A percentile compares a stretch with the other conserved stretches of the same genome.
Evolutionary conservation across 169 alveolate genomes (phyloP).

Genomic region (Cyclospora cayetanensis): DNA sequence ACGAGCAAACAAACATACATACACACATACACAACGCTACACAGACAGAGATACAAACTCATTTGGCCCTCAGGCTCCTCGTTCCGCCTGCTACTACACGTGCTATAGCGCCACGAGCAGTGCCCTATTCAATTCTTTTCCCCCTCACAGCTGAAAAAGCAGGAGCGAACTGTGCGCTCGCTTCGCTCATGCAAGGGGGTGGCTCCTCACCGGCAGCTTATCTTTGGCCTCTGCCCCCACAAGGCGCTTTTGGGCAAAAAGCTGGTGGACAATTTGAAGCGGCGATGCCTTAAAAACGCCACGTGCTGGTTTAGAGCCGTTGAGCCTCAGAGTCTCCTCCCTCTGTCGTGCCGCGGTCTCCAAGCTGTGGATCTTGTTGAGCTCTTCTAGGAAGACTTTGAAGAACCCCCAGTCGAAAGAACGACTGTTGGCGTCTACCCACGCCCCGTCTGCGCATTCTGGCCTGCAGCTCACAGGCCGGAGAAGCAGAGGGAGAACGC

Average conservation of each 20-base stretch:
- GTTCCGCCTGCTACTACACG: too few relatives aligned
- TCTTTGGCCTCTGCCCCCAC: not conserved
- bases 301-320: not conserved
- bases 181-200: too few relatives aligned
- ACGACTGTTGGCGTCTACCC: conserved; percentile 5
- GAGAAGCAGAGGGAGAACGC: not conserved
- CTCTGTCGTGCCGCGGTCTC: not conserved
- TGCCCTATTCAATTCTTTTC: too few relatives aligned
- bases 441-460: not conserved
- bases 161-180: too few relatives aligned
- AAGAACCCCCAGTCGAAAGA: conserved; percentile 20
- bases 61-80: not conserved
- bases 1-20: not conserved
- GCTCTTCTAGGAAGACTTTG: conserved; percentile 39
- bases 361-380: not conserved
- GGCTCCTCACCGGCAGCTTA: not conserved
- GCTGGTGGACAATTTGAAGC: not conserved
- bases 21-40: not conserved
- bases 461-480: too few relatives aligned
- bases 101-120: too few relatives aligned
- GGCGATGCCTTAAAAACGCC: not conserved
- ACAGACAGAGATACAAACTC: not conserved
- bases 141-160: too few relatives aligned
- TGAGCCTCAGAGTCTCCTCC: not conserved
- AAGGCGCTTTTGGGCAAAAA: conserved; percentile 23